Percentiles rank a stretch among this genome's conserved stretches.
phyloP scores from a whole-genome alignment of 2,329 filamentous ascomycete species.

The Epichloe sp. region DNA sequence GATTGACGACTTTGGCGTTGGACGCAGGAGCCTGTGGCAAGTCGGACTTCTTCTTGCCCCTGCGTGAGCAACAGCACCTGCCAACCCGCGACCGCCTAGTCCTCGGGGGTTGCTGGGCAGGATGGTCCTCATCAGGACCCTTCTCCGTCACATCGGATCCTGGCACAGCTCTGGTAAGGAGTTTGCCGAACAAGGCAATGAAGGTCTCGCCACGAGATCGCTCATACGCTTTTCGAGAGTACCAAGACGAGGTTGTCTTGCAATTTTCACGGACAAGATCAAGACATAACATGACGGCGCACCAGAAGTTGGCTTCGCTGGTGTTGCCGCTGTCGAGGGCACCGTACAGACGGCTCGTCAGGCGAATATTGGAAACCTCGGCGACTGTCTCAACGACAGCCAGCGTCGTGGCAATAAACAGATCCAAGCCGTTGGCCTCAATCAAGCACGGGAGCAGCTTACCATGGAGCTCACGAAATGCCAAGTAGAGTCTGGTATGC shows the following conservation, averaged over 20 bases:
- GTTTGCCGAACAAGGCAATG: constrained; percentile 24
- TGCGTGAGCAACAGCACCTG: constrained; percentile 11
- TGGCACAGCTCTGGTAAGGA: constrained; percentile 24
- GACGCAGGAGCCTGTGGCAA: constrained; percentile 46
- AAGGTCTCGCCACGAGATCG: constrained; percentile 60
- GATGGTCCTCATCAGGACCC: constrained; percentile 12
- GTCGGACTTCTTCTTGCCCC: constrained; percentile 2
- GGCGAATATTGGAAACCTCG: constrained; percentile 25
- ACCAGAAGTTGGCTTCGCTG: constrained; percentile 23
- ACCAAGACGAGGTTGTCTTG: constrained; percentile 49
- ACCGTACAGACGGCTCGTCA: constrained; percentile 23
- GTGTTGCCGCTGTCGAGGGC: constrained; percentile 19
- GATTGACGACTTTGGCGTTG: constrained; percentile 81
- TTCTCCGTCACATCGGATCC: constrained; percentile 26
- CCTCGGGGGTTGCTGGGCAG: neutral
- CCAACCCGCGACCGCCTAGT: constrained; percentile 9
- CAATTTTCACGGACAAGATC: constrained; percentile 21
- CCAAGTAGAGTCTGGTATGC: constrained; percentile 58
- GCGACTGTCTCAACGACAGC: constrained; percentile 38
- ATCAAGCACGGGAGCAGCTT: constrained; percentile 58
- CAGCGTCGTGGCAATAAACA: constrained; percentile 53
- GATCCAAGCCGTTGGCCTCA: constrained; percentile 65
- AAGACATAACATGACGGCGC: constrained; percentile 21
- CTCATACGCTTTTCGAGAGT: constrained; percentile 71
- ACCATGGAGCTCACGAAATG: constrained; percentile 60